Base-by-base conservation (phyloP, 1,139 yeast genomes). In the Geotrichum australiense region DNA sequence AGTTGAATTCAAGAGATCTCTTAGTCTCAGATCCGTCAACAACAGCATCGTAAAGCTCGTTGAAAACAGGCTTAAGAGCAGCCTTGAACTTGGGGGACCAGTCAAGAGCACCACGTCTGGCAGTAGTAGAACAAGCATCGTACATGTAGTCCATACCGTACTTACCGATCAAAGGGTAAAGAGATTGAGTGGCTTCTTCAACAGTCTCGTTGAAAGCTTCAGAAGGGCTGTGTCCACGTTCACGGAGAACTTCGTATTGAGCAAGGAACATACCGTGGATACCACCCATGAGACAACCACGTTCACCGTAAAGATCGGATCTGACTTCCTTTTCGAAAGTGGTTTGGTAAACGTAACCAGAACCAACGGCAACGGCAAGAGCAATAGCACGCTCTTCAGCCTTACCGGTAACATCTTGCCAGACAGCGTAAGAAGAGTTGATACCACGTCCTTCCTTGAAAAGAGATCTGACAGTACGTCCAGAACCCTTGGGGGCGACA, bases 111-210 rank as follows among this genome's bases (percentile, higher is more conserved):
- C 98, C 98, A 77, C 98, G 87, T 79, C 97, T 86, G 61, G 98
- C 98, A 58, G 98, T 91, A 66, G 98, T 91, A 57, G 98, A 91
- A 74, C 98, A 91, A 61, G 98, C 98, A 66, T 89, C 97, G 80
- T 91, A 91, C 98, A 91, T 91, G 91, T 91, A 91, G 74, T 91
- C 98, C 98, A 91, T 91, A 76, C 98, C 98, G 78, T 91, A 84
- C 74, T 85, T 86, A 72, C 98, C 98, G 61, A 91, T 71, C 76
- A 91, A 81, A 71, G 98, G 98, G 84, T 91, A 91, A 62, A 91
- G 78, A 47, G 97, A 91, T 76, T 91, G 98, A 54, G 98, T 91
- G 57, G 98, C 98, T 76, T 91, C 98, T 78, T 91, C 98, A 59
- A 91, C 98, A 58, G 98, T 91, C 78, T 91, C 98, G 71, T 91